Evolutionary conservation across 2,329 filamentous ascomycete genomes (phyloP).

Genomic region (Colletotrichum orchidophilum): DNA sequence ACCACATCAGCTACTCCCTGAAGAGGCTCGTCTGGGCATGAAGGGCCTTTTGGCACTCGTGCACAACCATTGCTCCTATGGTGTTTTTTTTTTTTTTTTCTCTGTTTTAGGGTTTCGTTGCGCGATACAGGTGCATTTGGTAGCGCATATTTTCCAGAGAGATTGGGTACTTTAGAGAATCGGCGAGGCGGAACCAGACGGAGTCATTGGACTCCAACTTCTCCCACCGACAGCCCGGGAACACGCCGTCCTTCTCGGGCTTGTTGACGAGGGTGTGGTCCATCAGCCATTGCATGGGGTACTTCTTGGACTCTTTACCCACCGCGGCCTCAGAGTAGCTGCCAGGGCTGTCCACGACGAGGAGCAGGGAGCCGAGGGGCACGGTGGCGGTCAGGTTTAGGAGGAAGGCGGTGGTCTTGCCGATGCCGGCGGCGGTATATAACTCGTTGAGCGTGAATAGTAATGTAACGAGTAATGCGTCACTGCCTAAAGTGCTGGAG

Average conservation of each 20-base stretch:
- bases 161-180: slow-evolving; percentile 79
- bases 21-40: slow-evolving; percentile 92
- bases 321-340: slow-evolving; percentile 88
- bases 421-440: slow-evolving; percentile 78
- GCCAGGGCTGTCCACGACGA: slow-evolving; percentile 93
- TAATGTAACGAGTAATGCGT: slow-evolving; percentile 74
- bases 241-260: slow-evolving; percentile 39
- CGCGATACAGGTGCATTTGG: slow-evolving; percentile 84
- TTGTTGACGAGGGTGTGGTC: slow-evolving; percentile 77
- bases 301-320: slow-evolving; percentile 70
- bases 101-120: slow-evolving; percentile 29
- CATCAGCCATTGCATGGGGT: slow-evolving; percentile 94
- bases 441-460: slow-evolving; percentile 97
- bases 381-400: slow-evolving; percentile 71
- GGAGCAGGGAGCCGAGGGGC: slow-evolving; percentile 70
- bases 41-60: background rate
- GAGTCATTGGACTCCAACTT: slow-evolving; percentile 81
- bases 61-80: background rate
- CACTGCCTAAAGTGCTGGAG: slow-evolving; percentile 39
- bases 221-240: slow-evolving; percentile 67
- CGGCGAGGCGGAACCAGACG: slow-evolving; percentile 82
- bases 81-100: slow-evolving; percentile 7
- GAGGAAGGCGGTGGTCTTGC: slow-evolving; percentile 80
- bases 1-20: slow-evolving; percentile 87
- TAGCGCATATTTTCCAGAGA: slow-evolving; percentile 94